Evolutionary conservation across 169 alveolate species (phyloP), one percentile per base, ranked within the genome.

Genomic region (Eimeria necatrix): DNA sequence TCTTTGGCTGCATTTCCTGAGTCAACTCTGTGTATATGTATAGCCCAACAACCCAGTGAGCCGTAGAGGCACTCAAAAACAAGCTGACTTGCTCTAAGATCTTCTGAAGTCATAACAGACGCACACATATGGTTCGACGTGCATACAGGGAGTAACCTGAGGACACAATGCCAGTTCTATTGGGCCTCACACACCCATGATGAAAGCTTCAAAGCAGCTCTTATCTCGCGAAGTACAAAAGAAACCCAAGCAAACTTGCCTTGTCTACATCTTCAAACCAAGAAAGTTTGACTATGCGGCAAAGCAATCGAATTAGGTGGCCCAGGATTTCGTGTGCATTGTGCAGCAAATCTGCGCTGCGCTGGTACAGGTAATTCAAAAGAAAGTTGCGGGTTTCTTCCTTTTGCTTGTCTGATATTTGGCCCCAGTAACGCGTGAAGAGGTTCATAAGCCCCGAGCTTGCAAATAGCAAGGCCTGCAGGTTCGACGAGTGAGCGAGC

Each of bases 21-120:
- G 98, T 97, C 59, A 98, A 91, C 93, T 98, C 98, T 1, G 99
- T 96, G 96, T 98, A 97, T 12, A 98, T 98, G 96, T 98, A 96
- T 52, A 98, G 96, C 9, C 99, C 99, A 51, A 98, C 97, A n/a
- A 98, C 98, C 99, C 99, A 98, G 90, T 98, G 99, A 74, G 97
- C 97, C 53, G 99, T 98, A 20, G 98, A 95, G 26, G 99, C 98
- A 59, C 97, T 95, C 80, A 98, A 95, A 96, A 98, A 97, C 95
- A 95, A 96, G 24, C 94, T 80, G 26, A 96, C 97, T 73, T 96
- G 97, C 73, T 95, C 97, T 71, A 96, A 90, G 51, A 96, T 89
- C 49, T 93, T 84, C 96, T 94, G 96, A 22, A 84, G 53, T 32
- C 81, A 78, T 64, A 70, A 4, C 41, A 70, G 78, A 24, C 84